These are phyloP conservation scores for Lasiosphaeria miniovina DNA, from an alignment of 495 filamentous ascomycete genomes.

Conservation along the genomic window DNA sequence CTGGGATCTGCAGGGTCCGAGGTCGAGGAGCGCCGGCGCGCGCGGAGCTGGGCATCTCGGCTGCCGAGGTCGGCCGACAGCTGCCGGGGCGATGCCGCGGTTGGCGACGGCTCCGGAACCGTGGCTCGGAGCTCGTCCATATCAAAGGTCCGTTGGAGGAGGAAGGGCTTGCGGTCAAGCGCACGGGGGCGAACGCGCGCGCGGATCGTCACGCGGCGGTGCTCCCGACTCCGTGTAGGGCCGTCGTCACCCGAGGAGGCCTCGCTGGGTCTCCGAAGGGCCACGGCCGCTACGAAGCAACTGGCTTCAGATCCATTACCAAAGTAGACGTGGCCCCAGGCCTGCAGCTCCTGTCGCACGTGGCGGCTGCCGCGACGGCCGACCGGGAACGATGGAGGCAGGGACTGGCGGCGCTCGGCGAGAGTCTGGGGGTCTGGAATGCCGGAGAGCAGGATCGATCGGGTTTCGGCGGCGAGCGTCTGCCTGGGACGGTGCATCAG, in stretches of 20 bases:
- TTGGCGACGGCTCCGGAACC: slow-evolving; percentile 27
- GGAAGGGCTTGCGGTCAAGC: slow-evolving; percentile 40
- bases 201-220: slow-evolving; percentile 40
- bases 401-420: slow-evolving; percentile 23
- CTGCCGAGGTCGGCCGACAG: slow-evolving; percentile 8
- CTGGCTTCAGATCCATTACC: slow-evolving; percentile 32
- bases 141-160: slow-evolving; percentile 47
- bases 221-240: background rate
- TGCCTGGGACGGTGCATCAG: slow-evolving; percentile 14
- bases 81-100: slow-evolving; percentile 8
- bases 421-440: slow-evolving; percentile 1
- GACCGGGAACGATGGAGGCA: slow-evolving; percentile 12
- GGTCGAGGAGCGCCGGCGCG: slow-evolving; percentile 13
- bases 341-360: slow-evolving; percentile 28
- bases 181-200: slow-evolving; percentile 43
- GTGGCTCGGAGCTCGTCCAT: slow-evolving; percentile 42
- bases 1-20: slow-evolving; percentile 2
- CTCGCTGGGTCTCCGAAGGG: slow-evolving; percentile 33
- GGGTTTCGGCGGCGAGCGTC: slow-evolving; percentile 26
- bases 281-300: slow-evolving; percentile 40
- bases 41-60: slow-evolving; percentile 4
- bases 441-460: slow-evolving; percentile 30
- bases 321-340: slow-evolving; percentile 36
- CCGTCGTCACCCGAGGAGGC: slow-evolving; percentile 17
- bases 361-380: slow-evolving; percentile 18